Percentiles rank a stretch among this genome's conserved stretches.
These are phyloP conservation scores for Colletotrichum spaethianum DNA, from an alignment of 2,329 filamentous ascomycete species.

Conservation along the genomic window DNA sequence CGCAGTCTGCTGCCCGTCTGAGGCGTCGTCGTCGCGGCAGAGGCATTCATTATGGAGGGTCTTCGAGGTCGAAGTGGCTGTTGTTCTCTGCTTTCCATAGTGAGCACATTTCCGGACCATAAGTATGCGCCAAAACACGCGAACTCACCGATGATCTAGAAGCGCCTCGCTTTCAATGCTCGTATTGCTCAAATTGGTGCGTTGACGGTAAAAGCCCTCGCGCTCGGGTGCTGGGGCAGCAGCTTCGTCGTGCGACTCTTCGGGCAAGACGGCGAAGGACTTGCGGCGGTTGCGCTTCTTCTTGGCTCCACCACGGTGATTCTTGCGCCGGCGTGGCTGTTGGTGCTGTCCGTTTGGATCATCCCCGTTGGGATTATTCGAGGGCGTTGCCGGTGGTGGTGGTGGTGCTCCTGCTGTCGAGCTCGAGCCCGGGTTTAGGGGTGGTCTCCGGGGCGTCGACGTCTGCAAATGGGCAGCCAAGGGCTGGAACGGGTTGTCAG, in stretches of 20 bases:
- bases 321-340: slow-evolving; percentile 68
- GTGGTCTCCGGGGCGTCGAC: slow-evolving; percentile 25
- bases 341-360: slow-evolving; percentile 36
- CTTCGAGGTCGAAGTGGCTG: slow-evolving; percentile 75
- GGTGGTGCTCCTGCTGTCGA: slow-evolving; percentile 38
- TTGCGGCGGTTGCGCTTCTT: slow-evolving; percentile 83
- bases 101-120: slow-evolving; percentile 19
- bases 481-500: slow-evolving; percentile 51
- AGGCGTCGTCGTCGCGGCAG: slow-evolving; percentile 41
- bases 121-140: slow-evolving; percentile 36
- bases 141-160: slow-evolving; percentile 83
- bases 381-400: slow-evolving; percentile 28
- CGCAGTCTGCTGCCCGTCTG: slow-evolving; percentile 44
- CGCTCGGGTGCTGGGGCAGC: slow-evolving; percentile 48
- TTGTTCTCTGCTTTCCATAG: slow-evolving; percentile 64
- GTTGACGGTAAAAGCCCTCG: slow-evolving; percentile 65
- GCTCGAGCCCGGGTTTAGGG: slow-evolving; percentile 36
- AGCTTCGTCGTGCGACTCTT: slow-evolving; percentile 63
- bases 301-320: slow-evolving; percentile 82
- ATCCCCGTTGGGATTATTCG: slow-evolving; percentile 28
- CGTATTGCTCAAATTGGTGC: slow-evolving; percentile 79
- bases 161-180: slow-evolving; percentile 92
- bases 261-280: slow-evolving; percentile 80
- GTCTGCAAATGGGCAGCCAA: slow-evolving; percentile 42
- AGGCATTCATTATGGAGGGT: slow-evolving; percentile 61